Conservation (phyloP, 2,329 filamentous ascomycete species). For the Talaromyces pinophilus region DNA sequence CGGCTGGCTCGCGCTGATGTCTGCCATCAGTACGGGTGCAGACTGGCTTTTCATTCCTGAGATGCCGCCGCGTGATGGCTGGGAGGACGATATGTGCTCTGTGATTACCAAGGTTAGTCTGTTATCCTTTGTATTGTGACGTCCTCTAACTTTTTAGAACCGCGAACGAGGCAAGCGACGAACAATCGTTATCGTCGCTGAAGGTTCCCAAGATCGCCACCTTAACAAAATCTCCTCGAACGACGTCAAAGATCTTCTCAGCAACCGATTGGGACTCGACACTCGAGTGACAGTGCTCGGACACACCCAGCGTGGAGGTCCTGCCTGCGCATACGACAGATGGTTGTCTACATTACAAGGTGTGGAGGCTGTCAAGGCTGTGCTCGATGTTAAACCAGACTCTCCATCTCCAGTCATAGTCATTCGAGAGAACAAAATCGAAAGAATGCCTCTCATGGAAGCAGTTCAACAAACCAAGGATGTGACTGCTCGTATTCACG, state of each 20-base stretch:
- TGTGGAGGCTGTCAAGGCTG: slow-evolving; percentile 88
- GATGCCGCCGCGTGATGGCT: slow-evolving; percentile 81
- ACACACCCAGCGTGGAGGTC: slow-evolving; percentile 94
- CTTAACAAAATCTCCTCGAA: slow-evolving; percentile 79
- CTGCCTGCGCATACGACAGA: slow-evolving; percentile 89
- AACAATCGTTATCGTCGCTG: slow-evolving; percentile 96
- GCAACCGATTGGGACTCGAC: slow-evolving; percentile 76
- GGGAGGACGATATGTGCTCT: slow-evolving; percentile 83
- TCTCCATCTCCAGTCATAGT: slow-evolving; percentile 93
- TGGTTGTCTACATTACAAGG: slow-evolving; percentile 92
- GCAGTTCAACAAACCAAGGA: slow-evolving; percentile 84
- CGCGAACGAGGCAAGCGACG: slow-evolving; percentile 85
- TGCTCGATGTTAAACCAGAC: slow-evolving; percentile 83
- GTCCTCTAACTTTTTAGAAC: slow-evolving; percentile 59
- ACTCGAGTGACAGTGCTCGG: slow-evolving; percentile 93
- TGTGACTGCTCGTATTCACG: slow-evolving; percentile 77
- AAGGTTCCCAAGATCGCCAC: slow-evolving; percentile 83
- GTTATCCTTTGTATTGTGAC: background rate
- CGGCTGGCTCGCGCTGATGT: slow-evolving; percentile 95
- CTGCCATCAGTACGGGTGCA: slow-evolving; percentile 89
- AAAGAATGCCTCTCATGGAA: slow-evolving; percentile 82
- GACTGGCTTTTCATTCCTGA: slow-evolving; percentile 98
- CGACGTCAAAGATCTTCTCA: slow-evolving; percentile 86
- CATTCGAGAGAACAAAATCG: slow-evolving; percentile 97
- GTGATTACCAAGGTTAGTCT: slow-evolving; percentile 68